Conservation (phyloP, 345 rosid genomes). For the Populus alba region DNA sequence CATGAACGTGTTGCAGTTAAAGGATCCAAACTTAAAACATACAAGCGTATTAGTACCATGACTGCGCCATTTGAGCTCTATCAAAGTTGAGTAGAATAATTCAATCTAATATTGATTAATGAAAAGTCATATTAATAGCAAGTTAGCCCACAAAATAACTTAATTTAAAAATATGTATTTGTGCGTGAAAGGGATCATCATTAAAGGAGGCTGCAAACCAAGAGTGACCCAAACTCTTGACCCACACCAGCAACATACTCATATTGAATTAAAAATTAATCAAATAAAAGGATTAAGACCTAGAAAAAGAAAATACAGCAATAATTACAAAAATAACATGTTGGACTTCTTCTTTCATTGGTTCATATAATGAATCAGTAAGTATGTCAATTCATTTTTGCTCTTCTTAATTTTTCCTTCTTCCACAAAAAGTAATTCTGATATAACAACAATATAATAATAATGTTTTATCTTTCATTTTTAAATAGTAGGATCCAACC, state of each 20-base stretch:
- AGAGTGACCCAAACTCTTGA: too few species aligned
- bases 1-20: not conserved
- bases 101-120: not conserved
- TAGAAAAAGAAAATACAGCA: not conserved
- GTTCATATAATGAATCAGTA: too few species aligned
- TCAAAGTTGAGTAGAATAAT: not conserved
- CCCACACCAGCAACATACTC: too few species aligned
- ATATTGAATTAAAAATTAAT: not conserved
- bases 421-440: too few species aligned
- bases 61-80: not conserved
- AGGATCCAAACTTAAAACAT: not conserved
- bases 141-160: not conserved
- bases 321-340: too few species aligned
- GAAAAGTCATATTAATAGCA: not conserved
- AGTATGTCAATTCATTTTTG: too few species aligned
- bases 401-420: too few species aligned
- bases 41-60: not conserved
- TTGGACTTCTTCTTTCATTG: too few species aligned
- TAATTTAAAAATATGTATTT: not conserved
- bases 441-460: too few species aligned
- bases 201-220: not conserved
- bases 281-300: not conserved
- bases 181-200: not conserved
- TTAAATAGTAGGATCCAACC: too few species aligned
- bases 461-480: too few species aligned